phyloP scores from a whole-genome alignment of 2,329 filamentous ascomycete species.

The Pyrenophora tritici-repentis region DNA sequence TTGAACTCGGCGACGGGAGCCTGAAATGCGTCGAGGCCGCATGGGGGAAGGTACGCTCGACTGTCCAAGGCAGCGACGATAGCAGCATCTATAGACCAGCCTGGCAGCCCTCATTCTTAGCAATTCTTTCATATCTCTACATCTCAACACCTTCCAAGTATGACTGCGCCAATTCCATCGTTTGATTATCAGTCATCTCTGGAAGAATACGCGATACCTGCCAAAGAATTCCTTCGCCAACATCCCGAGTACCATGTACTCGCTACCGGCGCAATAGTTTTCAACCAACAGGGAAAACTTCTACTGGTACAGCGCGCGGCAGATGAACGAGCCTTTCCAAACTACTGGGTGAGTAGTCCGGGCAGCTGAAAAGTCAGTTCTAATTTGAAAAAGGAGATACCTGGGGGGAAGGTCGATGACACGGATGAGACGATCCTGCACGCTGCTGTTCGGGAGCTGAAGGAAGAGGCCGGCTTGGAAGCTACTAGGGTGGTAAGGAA shows the following conservation, averaged over 20 bases:
- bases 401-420: conserved; percentile 56
- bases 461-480: conserved; percentile 58
- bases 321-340: conserved; percentile 43
- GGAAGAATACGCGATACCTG: conserved; percentile 37
- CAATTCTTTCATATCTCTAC: not conserved
- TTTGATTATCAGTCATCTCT: conserved; percentile 32
- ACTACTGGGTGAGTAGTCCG: conserved; percentile 36
- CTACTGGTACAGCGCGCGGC: conserved; percentile 45
- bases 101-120: not conserved
- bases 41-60: not conserved
- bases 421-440: conserved; percentile 56
- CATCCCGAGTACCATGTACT: conserved; percentile 36
- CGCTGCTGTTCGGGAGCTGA: conserved; percentile 56
- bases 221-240: conserved; percentile 31
- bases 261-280: conserved; percentile 39
- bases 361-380: not conserved
- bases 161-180: conserved; percentile 15
- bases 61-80: conserved; percentile 2
- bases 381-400: conserved; percentile 52
- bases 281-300: conserved; percentile 38
- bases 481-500: conserved; percentile 51
- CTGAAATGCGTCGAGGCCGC: not conserved
- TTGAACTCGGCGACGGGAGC: not conserved
- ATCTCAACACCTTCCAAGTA: not conserved
- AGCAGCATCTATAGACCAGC: not conserved